phyloP scores from a whole-genome alignment of 1,139 yeast genomes.

The Wickerhamiella infanticola region DNA sequence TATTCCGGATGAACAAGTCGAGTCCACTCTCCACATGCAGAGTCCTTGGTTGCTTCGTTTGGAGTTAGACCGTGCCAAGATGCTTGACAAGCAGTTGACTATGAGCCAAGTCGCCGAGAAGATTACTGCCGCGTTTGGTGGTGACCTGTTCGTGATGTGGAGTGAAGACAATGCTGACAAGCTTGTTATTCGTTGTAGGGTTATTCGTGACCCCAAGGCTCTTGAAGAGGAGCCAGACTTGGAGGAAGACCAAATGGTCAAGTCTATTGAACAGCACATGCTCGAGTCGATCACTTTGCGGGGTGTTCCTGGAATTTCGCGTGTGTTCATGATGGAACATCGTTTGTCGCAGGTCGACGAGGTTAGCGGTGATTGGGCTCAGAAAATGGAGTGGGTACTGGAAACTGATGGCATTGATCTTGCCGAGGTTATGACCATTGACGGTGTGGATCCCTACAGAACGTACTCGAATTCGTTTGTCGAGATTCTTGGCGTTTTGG shows the following conservation, averaged over 20 bases:
- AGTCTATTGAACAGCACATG: conserved; percentile 93
- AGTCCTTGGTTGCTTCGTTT: conserved; percentile 96
- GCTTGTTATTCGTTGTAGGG: conserved; percentile 94
- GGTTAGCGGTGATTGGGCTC: conserved; percentile 63
- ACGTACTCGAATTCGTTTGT: conserved; percentile 94
- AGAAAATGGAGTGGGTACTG: conserved; percentile 91
- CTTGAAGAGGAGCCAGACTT: conserved; percentile 88
- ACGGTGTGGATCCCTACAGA: conserved; percentile 83
- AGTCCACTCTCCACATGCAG: conserved; percentile 81
- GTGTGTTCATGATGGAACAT: conserved; percentile 87
- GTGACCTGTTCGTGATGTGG: conserved; percentile 95
- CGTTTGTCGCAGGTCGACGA: conserved; percentile 65
- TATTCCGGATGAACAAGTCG: conserved; percentile 94
- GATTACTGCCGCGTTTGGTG: conserved; percentile 85
- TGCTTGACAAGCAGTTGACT: conserved; percentile 93
- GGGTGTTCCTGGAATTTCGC: conserved; percentile 89
- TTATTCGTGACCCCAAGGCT: conserved; percentile 89
- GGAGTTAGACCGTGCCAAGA: conserved; percentile 94
- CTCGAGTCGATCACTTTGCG: conserved; percentile 84
- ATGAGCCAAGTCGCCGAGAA: conserved; percentile 98
- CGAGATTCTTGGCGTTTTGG: conserved; percentile 85
- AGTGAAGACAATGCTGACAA: conserved; percentile 98
- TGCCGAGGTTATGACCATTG: conserved; percentile 88
- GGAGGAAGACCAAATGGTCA: conserved; percentile 93
- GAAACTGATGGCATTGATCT: conserved; percentile 98